Evolutionary conservation across 352 stramenopile genomes (phyloP).

Genomic region (Phytophthora colocasiae): DNA sequence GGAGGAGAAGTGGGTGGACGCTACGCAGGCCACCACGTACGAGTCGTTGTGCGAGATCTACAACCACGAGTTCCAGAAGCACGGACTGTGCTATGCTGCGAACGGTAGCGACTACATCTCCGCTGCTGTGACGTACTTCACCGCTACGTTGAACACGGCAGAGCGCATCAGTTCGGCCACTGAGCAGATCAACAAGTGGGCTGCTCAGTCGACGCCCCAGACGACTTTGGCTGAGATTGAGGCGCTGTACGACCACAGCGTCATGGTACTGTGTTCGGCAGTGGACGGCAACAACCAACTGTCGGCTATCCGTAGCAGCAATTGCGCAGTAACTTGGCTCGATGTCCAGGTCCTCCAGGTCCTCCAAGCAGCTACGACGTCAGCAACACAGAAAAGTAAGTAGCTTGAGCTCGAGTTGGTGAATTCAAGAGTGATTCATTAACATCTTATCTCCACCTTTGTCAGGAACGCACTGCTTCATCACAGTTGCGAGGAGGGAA

Average conservation of each 20-base stretch:
- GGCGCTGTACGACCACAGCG: conserved; percentile 63
- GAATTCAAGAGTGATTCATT: too few relatives aligned
- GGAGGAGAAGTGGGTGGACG: conserved; percentile 71
- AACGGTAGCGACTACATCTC: conserved; percentile 58
- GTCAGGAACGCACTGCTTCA: too few relatives aligned
- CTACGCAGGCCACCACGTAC: conserved; percentile 59
- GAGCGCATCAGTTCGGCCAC: conserved; percentile 46
- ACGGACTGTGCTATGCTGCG: conserved; percentile 78
- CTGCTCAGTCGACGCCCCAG: conserved; percentile 33
- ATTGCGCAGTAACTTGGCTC: too few relatives aligned
- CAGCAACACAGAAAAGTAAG: too few relatives aligned
- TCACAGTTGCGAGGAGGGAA: too few relatives aligned
- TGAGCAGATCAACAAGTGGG: conserved; percentile 71
- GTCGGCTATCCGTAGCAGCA: conserved; percentile 44
- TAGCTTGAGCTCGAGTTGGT: too few relatives aligned
- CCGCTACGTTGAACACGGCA: conserved; percentile 63
- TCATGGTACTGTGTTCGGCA: conserved; percentile 75
- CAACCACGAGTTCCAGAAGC: conserved; percentile 89
- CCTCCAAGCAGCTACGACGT: too few relatives aligned
- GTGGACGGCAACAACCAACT: conserved; percentile 65
- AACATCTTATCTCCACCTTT: too few relatives aligned
- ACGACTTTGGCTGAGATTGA: conserved; percentile 51
- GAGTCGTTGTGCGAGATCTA: conserved; percentile 83
- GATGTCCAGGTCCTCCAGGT: too few relatives aligned
- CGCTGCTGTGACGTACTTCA: conserved; percentile 72